These are phyloP conservation scores for Astrocystis sublimbata DNA, from an alignment of 495 filamentous ascomycete species.

Conservation along the genomic window DNA sequence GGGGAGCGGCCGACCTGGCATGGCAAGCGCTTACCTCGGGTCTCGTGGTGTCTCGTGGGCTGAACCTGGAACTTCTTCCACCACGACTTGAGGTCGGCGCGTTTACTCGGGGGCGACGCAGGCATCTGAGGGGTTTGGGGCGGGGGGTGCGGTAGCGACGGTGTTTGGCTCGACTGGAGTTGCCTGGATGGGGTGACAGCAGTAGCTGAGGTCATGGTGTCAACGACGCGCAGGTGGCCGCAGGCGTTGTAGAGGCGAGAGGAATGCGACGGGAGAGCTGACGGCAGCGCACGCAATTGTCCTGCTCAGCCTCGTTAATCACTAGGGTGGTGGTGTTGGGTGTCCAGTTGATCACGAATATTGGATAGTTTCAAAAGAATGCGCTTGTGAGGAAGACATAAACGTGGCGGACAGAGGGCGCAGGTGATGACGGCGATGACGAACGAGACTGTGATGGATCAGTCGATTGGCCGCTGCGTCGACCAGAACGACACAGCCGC, in stretches of 20 bases:
- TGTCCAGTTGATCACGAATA: background rate
- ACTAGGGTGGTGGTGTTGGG: background rate
- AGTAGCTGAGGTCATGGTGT: slow-evolving; percentile 36
- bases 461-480: background rate
- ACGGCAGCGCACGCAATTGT: slow-evolving; percentile 10
- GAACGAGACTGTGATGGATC: too few species aligned
- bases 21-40: slow-evolving; percentile 62
- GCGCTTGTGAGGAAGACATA: slow-evolving; percentile 8
- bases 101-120: slow-evolving; percentile 67
- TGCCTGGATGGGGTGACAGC: slow-evolving; percentile 32
- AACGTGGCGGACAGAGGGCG: slow-evolving; percentile 5
- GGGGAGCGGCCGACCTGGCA: slow-evolving; percentile 12
- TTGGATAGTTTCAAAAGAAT: background rate
- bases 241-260: slow-evolving; percentile 5
- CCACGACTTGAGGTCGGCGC: slow-evolving; percentile 79
- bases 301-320: background rate
- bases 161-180: slow-evolving; percentile 26
- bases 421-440: background rate
- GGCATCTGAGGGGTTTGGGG: slow-evolving; percentile 26
- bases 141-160: slow-evolving; percentile 22
- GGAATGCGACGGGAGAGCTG: background rate
- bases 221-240: slow-evolving; percentile 32
- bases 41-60: slow-evolving; percentile 66
- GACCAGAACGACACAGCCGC: background rate
- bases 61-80: slow-evolving; percentile 86